Conservation (phyloP, 371 early-diverging fungal genomes). For the Actinomortierella wolfii region DNA sequence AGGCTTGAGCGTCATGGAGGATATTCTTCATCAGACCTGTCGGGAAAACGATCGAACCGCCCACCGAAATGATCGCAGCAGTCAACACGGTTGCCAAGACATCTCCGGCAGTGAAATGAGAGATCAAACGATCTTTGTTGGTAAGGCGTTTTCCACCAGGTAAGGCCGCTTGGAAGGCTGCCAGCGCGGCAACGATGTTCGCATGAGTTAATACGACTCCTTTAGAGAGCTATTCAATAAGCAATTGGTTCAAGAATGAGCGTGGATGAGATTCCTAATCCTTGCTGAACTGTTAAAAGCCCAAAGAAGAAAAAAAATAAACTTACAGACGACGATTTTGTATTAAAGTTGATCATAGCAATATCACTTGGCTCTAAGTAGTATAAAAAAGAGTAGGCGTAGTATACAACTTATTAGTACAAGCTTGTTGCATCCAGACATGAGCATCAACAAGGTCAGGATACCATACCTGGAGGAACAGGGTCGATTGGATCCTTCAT, state of each 20-base stretch:
- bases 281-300: neutral
- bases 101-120: conserved; percentile 44
- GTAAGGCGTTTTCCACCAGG: conserved; percentile 47
- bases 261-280: neutral
- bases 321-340: conserved; percentile 31
- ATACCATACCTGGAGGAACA: conserved; percentile 23
- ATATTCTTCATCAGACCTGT: conserved; percentile 44
- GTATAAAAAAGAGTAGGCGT: neutral
- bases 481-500: conserved; percentile 9
- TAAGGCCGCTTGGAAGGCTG: conserved; percentile 43
- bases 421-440: too few relatives aligned
- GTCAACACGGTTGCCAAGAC: conserved; percentile 29
- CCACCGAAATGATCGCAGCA: conserved; percentile 25
- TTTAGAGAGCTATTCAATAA: conserved; percentile 25
- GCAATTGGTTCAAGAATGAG: too few relatives aligned
- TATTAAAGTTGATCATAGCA: conserved; percentile 45
- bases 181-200: conserved; percentile 50
- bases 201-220: conserved; percentile 54
- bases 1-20: conserved; percentile 35
- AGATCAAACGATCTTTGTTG: conserved; percentile 48
- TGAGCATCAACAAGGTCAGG: too few relatives aligned
- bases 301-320: neutral
- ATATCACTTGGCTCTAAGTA: conserved; percentile 23
- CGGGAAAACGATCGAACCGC: conserved; percentile 36
- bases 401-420: too few relatives aligned